Conservation (phyloP, 1,284 basidiomycete species). For the Apiotrichum porosum region DNA sequence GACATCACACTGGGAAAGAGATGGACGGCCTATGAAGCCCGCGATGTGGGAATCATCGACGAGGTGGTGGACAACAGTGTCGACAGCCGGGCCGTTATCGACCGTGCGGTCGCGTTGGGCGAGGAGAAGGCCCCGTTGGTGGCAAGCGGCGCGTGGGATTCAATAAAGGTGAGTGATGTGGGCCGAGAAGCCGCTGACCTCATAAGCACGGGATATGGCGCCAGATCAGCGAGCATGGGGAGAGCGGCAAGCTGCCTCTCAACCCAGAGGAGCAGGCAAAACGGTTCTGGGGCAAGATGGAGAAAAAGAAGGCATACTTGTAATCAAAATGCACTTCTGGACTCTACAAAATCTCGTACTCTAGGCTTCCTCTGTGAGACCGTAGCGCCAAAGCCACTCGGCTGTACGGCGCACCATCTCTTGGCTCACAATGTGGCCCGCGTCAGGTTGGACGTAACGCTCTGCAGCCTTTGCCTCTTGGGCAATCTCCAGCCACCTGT, state of each 20-base stretch:
- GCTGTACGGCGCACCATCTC: constrained; percentile 1
- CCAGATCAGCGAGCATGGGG: neutral
- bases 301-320: neutral
- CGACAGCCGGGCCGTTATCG: constrained; percentile 56
- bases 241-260: neutral
- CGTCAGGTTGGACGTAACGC: neutral
- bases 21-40: constrained; percentile 70
- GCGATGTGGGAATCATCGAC: constrained; percentile 68
- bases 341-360: too few species aligned
- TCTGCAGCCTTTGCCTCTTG: neutral
- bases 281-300: neutral
- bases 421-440: constrained; percentile 3
- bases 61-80: constrained; percentile 54
- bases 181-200: neutral
- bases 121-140: constrained; percentile 46
- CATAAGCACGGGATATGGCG: neutral
- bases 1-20: constrained; percentile 75
- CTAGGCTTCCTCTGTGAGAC: neutral
- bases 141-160: constrained; percentile 52
- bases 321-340: too few species aligned
- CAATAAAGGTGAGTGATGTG: constrained; percentile 50
- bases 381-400: constrained; percentile 7
- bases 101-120: constrained; percentile 47
- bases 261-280: neutral
- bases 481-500: constrained; percentile 1